Evolutionary conservation across 148 eudicot genomes (phyloP).

Genomic region (Fallopia convolvulus): DNA sequence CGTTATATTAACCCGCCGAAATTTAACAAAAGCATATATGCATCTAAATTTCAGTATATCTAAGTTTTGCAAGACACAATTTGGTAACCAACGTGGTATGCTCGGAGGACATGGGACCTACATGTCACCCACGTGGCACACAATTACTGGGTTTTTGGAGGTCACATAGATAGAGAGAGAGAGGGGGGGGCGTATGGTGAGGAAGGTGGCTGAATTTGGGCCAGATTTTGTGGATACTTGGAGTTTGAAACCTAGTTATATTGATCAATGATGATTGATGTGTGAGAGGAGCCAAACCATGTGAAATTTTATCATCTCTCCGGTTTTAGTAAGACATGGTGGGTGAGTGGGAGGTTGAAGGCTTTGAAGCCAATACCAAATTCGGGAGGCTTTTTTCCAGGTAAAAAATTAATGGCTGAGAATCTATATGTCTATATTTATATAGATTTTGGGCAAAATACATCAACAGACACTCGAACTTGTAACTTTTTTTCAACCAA

Average conservation of each 20-base stretch:
- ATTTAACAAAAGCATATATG: no score
- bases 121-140: not conserved
- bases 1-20: no score
- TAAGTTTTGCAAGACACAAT: not conserved
- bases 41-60: not conserved
- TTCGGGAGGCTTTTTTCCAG: no score
- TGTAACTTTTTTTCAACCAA: no score
- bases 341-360: not conserved
- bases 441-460: no score
- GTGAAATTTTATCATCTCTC: not conserved
- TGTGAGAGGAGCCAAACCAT: not conserved
- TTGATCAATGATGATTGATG: not conserved
- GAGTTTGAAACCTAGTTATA: not conserved
- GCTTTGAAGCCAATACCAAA: not conserved
- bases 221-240: not conserved
- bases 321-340: not conserved
- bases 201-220: not conserved
- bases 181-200: not conserved
- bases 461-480: no score
- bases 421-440: no score
- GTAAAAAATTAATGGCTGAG: no score
- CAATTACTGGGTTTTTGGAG: not conserved
- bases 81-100: not conserved
- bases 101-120: not conserved
- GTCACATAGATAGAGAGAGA: not conserved